These are phyloP conservation scores for Herpetomonas tarakana DNA, from an alignment of 208 protist species.

Conservation along the genomic window DNA sequence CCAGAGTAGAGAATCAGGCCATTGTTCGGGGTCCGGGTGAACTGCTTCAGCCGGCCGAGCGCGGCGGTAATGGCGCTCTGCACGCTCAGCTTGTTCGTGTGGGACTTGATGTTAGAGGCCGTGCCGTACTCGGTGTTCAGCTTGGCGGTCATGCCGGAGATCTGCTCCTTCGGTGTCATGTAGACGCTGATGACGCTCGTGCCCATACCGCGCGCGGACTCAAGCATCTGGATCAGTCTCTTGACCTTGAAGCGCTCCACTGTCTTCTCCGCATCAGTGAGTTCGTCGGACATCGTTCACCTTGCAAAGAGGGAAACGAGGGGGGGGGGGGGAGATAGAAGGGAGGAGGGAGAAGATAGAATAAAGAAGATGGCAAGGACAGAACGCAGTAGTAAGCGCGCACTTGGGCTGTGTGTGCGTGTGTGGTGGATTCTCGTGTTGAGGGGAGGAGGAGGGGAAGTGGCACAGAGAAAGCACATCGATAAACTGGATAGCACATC, in stretches of 20 bases:
- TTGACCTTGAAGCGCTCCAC: conserved; percentile 99
- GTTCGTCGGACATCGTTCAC: conserved; percentile 48
- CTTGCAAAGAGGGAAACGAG: not conserved
- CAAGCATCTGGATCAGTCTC: conserved; percentile 98
- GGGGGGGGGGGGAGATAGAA: not conserved
- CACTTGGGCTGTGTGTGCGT: no score
- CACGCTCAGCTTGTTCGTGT: conserved; percentile 97
- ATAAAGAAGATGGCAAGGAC: no score
- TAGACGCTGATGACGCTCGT: conserved; percentile 99
- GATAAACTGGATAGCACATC: no score
- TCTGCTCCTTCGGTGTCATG: conserved; percentile 98
- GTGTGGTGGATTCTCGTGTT: no score
- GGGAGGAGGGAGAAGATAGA: no score
- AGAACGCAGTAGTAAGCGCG: no score
- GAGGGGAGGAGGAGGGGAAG: no score
- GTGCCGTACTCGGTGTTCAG: conserved; percentile 99
- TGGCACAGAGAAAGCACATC: no score
- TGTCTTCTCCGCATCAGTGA: conserved; percentile 86
- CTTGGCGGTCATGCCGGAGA: conserved; percentile 97
- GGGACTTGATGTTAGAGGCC: conserved; percentile 99
- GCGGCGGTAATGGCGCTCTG: conserved; percentile 90
- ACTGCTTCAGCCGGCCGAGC: conserved; percentile 92
- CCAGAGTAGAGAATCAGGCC: conserved; percentile 99
- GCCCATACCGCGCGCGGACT: conserved; percentile 97
- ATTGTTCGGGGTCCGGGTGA: conserved; percentile 93